Evolutionary conservation across 2,329 filamentous ascomycete genomes (phyloP), one percentile per base, ranked within the genome.

Genomic region (Pseudogymnoascus sp.): DNA sequence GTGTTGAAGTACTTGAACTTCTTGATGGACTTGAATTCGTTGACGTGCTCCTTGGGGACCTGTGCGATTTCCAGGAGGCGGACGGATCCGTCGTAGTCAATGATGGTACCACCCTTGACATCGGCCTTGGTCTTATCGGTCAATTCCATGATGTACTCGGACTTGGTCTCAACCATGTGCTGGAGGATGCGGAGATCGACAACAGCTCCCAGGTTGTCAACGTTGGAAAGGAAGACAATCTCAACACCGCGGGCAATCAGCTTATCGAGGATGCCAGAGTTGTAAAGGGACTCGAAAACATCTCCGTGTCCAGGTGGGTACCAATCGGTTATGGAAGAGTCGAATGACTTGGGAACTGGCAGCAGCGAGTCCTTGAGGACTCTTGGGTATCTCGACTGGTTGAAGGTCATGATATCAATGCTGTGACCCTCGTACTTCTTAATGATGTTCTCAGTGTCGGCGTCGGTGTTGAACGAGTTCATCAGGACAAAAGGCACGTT

Each of bases 1-100:
- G 94, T 99, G 86, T 99, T 99, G 88, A 99, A 99, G 87, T 99
- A 99, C 85, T 96, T 97, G 89, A 99, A 99, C 85, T 99, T 99
- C 88, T 99, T 99, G 84, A 99, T 99, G 57, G 92, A 97, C 87
- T 99, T 99, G 90, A 99, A 99, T 81, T 99, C 94, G 80, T 99
- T 97, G 76, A 94, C 90, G 79, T 99, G 94, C 83, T 99, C 91
- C 86, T 97, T 99, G 78, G 94, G 94, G 36, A 99, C 94, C 83
- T 99, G 94, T 12, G 94, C 94, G 71, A 99, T 97, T 82, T 99
- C 94, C 60, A 99, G 89, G 68, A 99, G 88, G 74, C 94, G 92
- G 69, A 95, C 93, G 62, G 90, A 92, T 72, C 93, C 93, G 76
- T 99, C 94, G 79, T 97, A 97, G 81, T 99, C 93, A 73, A 99